Evolutionary conservation across 139 green algal species (phyloP), one percentile per base, ranked within the genome.

Genomic region (Coccomyxa sp.): DNA sequence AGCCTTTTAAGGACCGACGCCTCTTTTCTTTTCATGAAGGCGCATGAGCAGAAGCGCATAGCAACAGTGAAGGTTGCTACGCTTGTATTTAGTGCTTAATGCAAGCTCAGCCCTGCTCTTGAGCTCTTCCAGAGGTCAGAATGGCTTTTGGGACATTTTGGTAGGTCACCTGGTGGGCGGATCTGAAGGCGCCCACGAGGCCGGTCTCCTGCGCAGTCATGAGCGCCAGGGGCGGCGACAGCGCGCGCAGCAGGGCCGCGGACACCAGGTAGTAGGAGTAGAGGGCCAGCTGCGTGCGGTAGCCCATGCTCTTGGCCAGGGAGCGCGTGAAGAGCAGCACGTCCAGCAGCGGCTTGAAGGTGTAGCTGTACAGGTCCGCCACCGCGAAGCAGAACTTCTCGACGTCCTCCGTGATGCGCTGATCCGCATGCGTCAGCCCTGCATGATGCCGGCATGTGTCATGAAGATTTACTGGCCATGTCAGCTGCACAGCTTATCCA

Each of bases 311-410:
- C 31, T 76, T 69, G 0, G 90, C 79, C 81, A 99, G 87, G 6
- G 86, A 91, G 39, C 91, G 85, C 8, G 95, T 98, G 91, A 98
- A 98, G 7, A 98, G 89, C 18, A 97, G 74, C 41, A 99, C 95
- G 79, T 99, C 95, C 79, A 98, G 87, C 78, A 97, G 80, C 24
- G 95, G 95, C 88, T 96, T 98, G 86, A 98, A 97, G 22, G 94
- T 98, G 84, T 97, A 92, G 69, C 76, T 85, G 88, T 96, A 98
- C 44, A 98, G 89, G 78, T 98, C 95, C 37, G 68, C 86, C 72
- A 97, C 86, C 69, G 90, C 82, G 64, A 87, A 89, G 34, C 84
- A 85, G 77, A 98, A 99, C 86, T 96, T 95, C 79, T 98, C 95
- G 74, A 98, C 92, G 68, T 99, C 95, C 83, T 97, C 94, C 0